Evolutionary conservation across 1,284 basidiomycete species (phyloP).

Genomic region (Heterobasidion irregulare): DNA sequence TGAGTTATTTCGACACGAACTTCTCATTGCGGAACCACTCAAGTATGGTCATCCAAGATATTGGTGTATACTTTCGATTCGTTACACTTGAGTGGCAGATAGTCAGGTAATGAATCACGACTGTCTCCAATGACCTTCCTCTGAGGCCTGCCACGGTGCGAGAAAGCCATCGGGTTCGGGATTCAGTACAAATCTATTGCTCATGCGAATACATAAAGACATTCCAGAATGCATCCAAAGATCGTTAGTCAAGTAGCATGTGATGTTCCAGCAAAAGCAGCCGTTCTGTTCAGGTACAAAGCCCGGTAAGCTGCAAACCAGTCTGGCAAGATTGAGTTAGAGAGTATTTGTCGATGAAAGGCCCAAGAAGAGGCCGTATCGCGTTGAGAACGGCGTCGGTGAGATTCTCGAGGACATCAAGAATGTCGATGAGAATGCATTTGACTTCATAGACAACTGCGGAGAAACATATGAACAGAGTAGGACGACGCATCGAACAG

Average conservation of each 20-base stretch:
- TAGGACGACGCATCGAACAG: not conserved
- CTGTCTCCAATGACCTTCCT: no score
- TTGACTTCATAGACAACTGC: conserved; percentile 41
- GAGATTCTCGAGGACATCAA: conserved; percentile 40
- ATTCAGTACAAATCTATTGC: not conserved
- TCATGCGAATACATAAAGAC: conserved; percentile 13
- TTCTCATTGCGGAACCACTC: no score
- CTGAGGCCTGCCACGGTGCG: no score
- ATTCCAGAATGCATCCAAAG: conserved; percentile 14
- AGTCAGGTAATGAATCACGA: no score
- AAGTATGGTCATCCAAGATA: no score
- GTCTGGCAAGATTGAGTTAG: conserved; percentile 16
- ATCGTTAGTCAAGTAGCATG: conserved; percentile 12
- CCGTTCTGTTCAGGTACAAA: conserved; percentile 11
- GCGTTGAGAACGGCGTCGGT: conserved; percentile 38
- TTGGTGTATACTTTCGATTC: no score
- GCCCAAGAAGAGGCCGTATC: conserved; percentile 24
- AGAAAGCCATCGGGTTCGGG: no score
- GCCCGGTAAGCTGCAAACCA: conserved; percentile 13
- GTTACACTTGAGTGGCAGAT: no score
- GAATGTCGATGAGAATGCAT: conserved; percentile 33
- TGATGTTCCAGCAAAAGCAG: conserved; percentile 1
- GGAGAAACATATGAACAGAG: not conserved
- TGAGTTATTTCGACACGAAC: not conserved
- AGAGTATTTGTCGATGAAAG: conserved; percentile 15